phyloP scores from a whole-genome alignment of 768 basidiomycete genomes.

The Trametes gibbosa region DNA sequence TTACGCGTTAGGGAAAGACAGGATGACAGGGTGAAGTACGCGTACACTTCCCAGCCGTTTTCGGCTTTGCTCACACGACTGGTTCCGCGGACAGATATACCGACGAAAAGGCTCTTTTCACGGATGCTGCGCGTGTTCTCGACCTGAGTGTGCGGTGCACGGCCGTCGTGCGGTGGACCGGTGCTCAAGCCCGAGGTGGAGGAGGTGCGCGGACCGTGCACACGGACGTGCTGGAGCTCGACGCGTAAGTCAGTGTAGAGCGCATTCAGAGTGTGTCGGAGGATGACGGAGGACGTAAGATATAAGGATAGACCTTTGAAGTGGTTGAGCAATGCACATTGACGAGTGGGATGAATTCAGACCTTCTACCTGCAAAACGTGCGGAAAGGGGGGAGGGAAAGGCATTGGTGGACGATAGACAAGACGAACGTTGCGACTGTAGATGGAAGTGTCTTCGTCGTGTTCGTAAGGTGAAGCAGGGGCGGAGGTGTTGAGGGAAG shows the following conservation, averaged over 20 bases:
- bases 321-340: background rate
- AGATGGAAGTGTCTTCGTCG: conserved; percentile 44
- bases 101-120: conserved; percentile 58
- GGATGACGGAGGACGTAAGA: conserved; percentile 63
- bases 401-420: conserved; percentile 66
- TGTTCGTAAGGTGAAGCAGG: conserved; percentile 29
- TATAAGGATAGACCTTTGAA: conserved; percentile 66
- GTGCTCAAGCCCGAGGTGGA: conserved; percentile 4
- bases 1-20: background rate
- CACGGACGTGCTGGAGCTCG: conserved; percentile 47
- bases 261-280: conserved; percentile 74
- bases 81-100: conserved; percentile 53
- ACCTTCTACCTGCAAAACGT: conserved; percentile 72
- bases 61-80: conserved; percentile 60
- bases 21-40: conserved; percentile 10
- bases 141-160: background rate
- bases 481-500: conserved; percentile 45
- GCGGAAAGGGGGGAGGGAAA: conserved; percentile 68
- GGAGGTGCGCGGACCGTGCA: conserved; percentile 25
- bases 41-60: conserved; percentile 77
- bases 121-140: conserved; percentile 35
- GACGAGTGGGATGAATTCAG: conserved; percentile 10
- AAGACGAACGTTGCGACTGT: conserved; percentile 61
- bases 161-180: background rate
- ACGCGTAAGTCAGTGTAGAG: conserved; percentile 67